A percentile compares a stretch with the other conserved stretches of the same genome.
These are phyloP conservation scores for Fonsecaea nubica DNA, from an alignment of 2,329 filamentous ascomycete genomes.

Conservation along the genomic window DNA sequence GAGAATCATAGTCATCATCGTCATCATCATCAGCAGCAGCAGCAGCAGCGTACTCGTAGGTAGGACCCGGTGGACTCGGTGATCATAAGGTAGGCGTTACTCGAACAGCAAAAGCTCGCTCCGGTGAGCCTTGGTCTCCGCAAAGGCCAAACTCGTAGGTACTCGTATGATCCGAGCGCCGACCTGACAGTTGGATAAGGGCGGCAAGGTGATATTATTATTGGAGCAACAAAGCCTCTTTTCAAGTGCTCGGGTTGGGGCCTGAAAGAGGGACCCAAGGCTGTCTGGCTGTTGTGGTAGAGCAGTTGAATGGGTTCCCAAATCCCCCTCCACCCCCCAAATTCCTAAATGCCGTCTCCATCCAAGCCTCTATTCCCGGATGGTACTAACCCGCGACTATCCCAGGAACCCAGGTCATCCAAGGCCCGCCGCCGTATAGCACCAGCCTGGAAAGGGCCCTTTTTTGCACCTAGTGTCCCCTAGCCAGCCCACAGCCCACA, in stretches of 20 bases:
- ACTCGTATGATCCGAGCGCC: conserved; percentile 11
- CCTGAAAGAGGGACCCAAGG: conserved; percentile 17
- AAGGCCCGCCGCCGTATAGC: conserved; percentile 18
- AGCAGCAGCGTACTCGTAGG: background rate
- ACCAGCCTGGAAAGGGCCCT: conserved; percentile 14
- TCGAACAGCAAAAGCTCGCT: background rate
- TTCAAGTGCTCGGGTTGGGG: conserved; percentile 13
- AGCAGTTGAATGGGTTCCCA: conserved; percentile 7
- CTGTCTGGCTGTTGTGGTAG: conserved; percentile 8
- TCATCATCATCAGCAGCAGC: background rate
- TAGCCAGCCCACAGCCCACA: conserved; percentile 20
- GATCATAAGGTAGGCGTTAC: background rate
- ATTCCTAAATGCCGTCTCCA: background rate
- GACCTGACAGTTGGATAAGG: conserved; percentile 4
- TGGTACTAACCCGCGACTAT: conserved; percentile 9
- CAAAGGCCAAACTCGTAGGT: background rate
- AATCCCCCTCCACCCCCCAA: conserved; percentile 6
- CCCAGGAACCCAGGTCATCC: conserved; percentile 18
- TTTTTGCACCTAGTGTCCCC: conserved; percentile 7
- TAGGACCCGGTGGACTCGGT: too few species aligned
- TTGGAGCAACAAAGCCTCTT: conserved; percentile 23
- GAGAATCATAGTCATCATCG: background rate
- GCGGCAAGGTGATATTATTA: conserved; percentile 14
- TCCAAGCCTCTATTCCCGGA: conserved; percentile 16
- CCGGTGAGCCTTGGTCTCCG: background rate